Base-by-base conservation (phyloP, 371 early-diverging fungal species). In the Dichotomocladium elegans region DNA sequence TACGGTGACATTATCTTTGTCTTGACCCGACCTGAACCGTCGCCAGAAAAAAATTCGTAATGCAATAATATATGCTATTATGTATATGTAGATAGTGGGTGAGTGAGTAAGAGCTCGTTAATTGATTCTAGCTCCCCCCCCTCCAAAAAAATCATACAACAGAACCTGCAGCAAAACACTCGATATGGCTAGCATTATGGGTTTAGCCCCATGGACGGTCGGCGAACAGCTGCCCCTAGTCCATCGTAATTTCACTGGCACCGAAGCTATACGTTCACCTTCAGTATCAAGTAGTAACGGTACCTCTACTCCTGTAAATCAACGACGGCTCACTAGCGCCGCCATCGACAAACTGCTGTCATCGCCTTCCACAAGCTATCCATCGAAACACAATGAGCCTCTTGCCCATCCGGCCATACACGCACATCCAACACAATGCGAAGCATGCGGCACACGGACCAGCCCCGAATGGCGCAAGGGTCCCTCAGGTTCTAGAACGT, bases 381-480 rank as follows among this genome's bases (percentile, higher is more conserved):
- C 30, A 25, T 41, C 11, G 37, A 25, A 30, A 10, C 41, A 25
- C 28, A 47, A 44, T 42, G 43, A 17, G 21, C 12, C 21, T 42
- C 41, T 21, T 47, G 37, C 49, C 10, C 49, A n/a, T n/a, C n/a
- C 51, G 17, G n/a, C 47, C 30, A 40, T 21, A 48, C 58, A 53
- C 41, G 58, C 50, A 7, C 29, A 48, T 27, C n/a, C n/a, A n/a
- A n/a, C n/a, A n/a, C n/a, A n/a, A n/a, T 75, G 76, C 55, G 70
- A 69, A 51, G 68, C 68, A 41, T 75, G 76, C 61, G 68, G 67
- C n/a, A 72, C 76, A 35, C 55, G 55, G 33, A 53, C 66, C 12
- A 75, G 76, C 48, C 76, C 76, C 21, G 76, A 75, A 65, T 75
- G 76, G 76, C 52, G 76, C 24, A 52, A 69, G 42, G 76, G 76